These are phyloP conservation scores for Pisolithus sp. DNA, from an alignment of 768 basidiomycete species.

Conservation along the genomic window DNA sequence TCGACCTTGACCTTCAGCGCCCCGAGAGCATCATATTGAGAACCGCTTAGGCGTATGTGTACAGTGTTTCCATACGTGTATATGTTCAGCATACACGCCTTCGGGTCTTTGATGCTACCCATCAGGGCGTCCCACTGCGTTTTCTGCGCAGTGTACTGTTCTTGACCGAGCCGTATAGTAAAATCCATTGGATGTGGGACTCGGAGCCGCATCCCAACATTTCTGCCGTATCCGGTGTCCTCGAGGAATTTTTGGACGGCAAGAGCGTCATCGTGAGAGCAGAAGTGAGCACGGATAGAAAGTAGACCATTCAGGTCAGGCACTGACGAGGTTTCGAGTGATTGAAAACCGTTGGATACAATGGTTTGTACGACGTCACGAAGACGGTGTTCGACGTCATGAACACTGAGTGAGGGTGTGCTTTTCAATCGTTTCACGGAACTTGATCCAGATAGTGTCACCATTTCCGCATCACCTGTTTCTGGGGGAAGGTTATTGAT, in stretches of 20 bases:
- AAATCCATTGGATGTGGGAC: slow-evolving; percentile 49
- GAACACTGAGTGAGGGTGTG: slow-evolving; percentile 15
- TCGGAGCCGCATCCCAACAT: slow-evolving; percentile 28
- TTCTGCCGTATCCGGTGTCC: slow-evolving; percentile 27
- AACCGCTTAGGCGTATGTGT: slow-evolving; percentile 41
- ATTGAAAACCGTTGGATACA: slow-evolving; percentile 11
- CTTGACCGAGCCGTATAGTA: slow-evolving; percentile 38
- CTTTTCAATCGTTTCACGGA: slow-evolving; percentile 22
- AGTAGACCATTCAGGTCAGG: slow-evolving; percentile 27
- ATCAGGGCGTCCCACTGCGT: slow-evolving; percentile 42
- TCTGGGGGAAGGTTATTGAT: not conserved
- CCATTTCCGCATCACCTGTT: slow-evolving; percentile 16
- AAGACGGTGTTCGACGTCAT: slow-evolving; percentile 17
- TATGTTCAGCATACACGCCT: slow-evolving; percentile 30
- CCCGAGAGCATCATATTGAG: slow-evolving; percentile 48
- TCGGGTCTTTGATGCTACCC: slow-evolving; percentile 29
- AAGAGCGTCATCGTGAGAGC: slow-evolving; percentile 43
- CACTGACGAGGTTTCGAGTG: slow-evolving; percentile 11
- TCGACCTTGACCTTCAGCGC: slow-evolving; percentile 57
- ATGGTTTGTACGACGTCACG: slow-evolving; percentile 17
- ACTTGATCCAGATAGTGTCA: slow-evolving; percentile 25
- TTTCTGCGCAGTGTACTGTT: slow-evolving; percentile 48
- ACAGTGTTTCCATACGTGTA: slow-evolving; percentile 21
- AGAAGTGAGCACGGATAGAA: slow-evolving; percentile 39
- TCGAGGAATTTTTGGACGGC: slow-evolving; percentile 31